Evolutionary conservation across 768 basidiomycete genomes (phyloP).

Genomic region (Rhodotorula diobovata): DNA sequence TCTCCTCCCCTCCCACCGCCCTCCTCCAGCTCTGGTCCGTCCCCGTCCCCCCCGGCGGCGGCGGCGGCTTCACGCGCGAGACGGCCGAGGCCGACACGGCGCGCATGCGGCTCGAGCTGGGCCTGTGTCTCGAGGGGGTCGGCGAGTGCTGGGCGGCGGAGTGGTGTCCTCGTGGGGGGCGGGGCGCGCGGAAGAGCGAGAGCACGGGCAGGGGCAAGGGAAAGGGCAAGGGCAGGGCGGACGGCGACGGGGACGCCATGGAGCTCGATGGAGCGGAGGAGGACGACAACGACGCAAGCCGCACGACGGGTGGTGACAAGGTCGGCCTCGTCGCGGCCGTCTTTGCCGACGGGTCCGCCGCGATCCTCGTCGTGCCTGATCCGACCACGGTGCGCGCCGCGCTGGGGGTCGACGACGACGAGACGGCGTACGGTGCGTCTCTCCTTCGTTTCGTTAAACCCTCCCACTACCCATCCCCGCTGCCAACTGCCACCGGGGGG

Average conservation of each 20-base stretch:
- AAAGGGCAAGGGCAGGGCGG: too few species aligned
- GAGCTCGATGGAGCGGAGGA: background rate
- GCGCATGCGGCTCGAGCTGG: slow-evolving; percentile 56
- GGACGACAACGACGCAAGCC: slow-evolving; percentile 20
- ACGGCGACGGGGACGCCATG: background rate
- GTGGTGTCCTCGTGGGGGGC: slow-evolving; percentile 86
- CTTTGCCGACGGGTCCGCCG: slow-evolving; percentile 80
- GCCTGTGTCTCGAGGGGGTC: slow-evolving; percentile 67
- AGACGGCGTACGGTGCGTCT: slow-evolving; percentile 56
- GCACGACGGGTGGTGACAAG: slow-evolving; percentile 51
- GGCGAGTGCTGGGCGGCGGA: slow-evolving; percentile 75
- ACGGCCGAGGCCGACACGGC: background rate
- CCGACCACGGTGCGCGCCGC: slow-evolving; percentile 55
- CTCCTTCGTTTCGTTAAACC: too few species aligned
- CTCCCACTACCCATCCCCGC: too few species aligned
- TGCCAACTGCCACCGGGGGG: too few species aligned
- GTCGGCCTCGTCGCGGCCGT: slow-evolving; percentile 78
- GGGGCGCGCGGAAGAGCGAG: too few species aligned
- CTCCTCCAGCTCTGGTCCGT: slow-evolving; percentile 80
- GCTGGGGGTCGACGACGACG: background rate
- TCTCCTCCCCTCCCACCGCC: slow-evolving; percentile 50
- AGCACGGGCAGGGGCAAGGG: too few species aligned
- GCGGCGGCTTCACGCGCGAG: slow-evolving; percentile 1
- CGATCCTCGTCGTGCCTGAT: slow-evolving; percentile 72
- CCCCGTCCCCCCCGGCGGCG: too few species aligned